Evolutionary conservation across 441 rosid species (phyloP).

Genomic region (Capsella rubella): DNA sequence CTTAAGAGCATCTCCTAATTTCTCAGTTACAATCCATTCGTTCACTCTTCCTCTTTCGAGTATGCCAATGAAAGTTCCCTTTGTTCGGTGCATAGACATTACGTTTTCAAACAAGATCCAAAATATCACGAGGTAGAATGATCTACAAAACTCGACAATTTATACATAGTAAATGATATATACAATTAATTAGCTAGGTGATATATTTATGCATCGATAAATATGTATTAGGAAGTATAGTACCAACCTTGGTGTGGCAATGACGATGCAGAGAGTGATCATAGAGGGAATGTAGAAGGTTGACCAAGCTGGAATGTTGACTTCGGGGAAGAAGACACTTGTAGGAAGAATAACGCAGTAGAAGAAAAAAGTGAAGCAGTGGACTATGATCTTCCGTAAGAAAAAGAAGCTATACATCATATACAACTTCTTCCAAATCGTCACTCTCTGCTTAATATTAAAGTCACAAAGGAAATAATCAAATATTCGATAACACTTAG

Average conservation of each 20-base stretch:
- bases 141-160: slow-evolving; percentile 30
- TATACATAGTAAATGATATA: not conserved
- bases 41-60: slow-evolving; percentile 56
- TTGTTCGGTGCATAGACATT: slow-evolving; percentile 57
- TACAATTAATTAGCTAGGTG: not conserved
- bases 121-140: slow-evolving; percentile 51
- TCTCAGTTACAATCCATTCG: slow-evolving; percentile 61
- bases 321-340: slow-evolving; percentile 58
- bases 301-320: slow-evolving; percentile 58
- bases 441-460: slow-evolving; percentile 45
- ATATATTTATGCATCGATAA: slow-evolving; percentile 40
- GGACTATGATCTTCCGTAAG: slow-evolving; percentile 45
- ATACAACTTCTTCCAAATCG: slow-evolving; percentile 51
- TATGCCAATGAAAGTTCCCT: slow-evolving; percentile 55
- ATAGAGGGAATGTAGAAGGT: slow-evolving; percentile 55
- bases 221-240: slow-evolving; percentile 36
- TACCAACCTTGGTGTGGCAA: slow-evolving; percentile 49
- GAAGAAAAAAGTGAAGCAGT: slow-evolving; percentile 42
- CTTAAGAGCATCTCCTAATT: slow-evolving; percentile 51
- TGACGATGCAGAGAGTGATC: slow-evolving; percentile 51
- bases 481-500: not conserved
- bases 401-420: slow-evolving; percentile 42
- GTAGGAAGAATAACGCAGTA: slow-evolving; percentile 43
- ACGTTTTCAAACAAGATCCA: slow-evolving; percentile 61
- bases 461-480: not conserved